phyloP scores from a whole-genome alignment of 352 stramenopile genomes.

The Halophytophthora batemanensis region DNA sequence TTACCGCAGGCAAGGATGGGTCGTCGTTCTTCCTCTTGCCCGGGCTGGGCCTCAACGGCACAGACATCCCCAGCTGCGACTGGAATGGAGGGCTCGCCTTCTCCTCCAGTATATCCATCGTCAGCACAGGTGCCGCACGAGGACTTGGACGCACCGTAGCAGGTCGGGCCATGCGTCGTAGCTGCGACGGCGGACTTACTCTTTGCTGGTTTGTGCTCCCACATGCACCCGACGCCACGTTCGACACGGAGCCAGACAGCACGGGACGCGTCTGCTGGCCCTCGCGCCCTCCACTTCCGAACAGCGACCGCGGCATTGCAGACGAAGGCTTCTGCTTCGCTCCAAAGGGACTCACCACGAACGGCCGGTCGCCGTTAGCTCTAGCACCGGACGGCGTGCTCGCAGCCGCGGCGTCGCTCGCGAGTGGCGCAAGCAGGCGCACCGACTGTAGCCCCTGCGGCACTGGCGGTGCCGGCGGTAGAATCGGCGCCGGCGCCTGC shows the following conservation, averaged over 20 bases:
- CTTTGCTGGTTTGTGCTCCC: constrained; percentile 7
- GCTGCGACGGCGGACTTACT: constrained; percentile 11
- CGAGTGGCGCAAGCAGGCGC: constrained; percentile 11
- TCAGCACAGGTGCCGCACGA: constrained; percentile 5
- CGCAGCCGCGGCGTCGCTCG: constrained; percentile 8
- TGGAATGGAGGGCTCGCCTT: constrained; percentile 30
- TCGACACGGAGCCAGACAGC: constrained; percentile 6
- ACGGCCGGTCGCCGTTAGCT: background rate
- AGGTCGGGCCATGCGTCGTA: constrained; percentile 13
- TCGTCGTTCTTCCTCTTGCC: constrained; percentile 5
- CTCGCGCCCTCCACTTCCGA: constrained; percentile 5
- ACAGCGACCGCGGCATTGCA: constrained; percentile 8
- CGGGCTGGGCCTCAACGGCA: constrained; percentile 13
- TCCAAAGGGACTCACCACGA: constrained; percentile 15
- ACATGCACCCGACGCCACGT: background rate
- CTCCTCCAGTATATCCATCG: constrained; percentile 19
- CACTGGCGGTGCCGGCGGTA: constrained; percentile 1
- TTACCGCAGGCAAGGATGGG: constrained; percentile 29
- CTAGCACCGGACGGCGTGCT: constrained; percentile 4
- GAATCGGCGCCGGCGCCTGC: constrained; percentile 8
- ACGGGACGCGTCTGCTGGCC: constrained; percentile 6
- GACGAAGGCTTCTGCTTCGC: constrained; percentile 6
- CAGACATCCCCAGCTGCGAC: constrained; percentile 19
- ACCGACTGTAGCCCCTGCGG: constrained; percentile 4
- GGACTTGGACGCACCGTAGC: background rate